Base-by-base conservation (phyloP, 164 flowering plant species). In the Liquidambar formosana region DNA sequence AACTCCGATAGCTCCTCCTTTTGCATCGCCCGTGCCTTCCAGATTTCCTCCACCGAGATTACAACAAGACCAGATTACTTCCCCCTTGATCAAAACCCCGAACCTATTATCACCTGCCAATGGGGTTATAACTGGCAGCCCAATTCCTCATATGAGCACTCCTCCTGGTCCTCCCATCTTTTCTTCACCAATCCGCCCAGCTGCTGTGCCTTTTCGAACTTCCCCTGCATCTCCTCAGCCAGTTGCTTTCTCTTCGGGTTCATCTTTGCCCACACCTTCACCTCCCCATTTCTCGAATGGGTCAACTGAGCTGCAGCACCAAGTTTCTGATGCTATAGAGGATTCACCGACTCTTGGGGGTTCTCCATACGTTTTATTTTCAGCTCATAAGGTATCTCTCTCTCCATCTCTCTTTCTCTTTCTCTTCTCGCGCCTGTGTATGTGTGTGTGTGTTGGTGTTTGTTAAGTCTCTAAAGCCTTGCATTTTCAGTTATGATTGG, bases 161-260 rank as follows among this genome's bases (percentile, higher is more conserved):
- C 97, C 99, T 4, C 97, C 98, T 44, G 95, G 90, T 21, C 99
- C 98, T 57, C 99, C 99, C 5, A 76, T 87, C 22, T 93, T 96
- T 64, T 81, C 89, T 22, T 89, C 96, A 0, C 99, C 98, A 3
- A 84, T 91, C 26, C 85, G 89, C 62, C 99, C 98, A 5, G 95
- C 96, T 47, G 89, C 96, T 66, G 91, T 86, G 66, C 98, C 97
- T 19, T 93, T 96, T 51, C 84, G 92, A 21, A 78, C 90, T 21
- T 91, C 99, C 21, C 96, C 98, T 28, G 87, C 88, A 12, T 68
- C 96, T 61, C 98, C 98, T 62, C 96, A 88, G 85, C 95, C 95
- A 4, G 73, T 87, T 67, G 90, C 91, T 49, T 82, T 81, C 71
- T 83, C 94, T 23, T 69, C 90, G 0, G 76, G 68, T 63, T 78